phyloP scores from a whole-genome alignment of 1,284 basidiomycete genomes.

The Phylloboletellus chloephorus region DNA sequence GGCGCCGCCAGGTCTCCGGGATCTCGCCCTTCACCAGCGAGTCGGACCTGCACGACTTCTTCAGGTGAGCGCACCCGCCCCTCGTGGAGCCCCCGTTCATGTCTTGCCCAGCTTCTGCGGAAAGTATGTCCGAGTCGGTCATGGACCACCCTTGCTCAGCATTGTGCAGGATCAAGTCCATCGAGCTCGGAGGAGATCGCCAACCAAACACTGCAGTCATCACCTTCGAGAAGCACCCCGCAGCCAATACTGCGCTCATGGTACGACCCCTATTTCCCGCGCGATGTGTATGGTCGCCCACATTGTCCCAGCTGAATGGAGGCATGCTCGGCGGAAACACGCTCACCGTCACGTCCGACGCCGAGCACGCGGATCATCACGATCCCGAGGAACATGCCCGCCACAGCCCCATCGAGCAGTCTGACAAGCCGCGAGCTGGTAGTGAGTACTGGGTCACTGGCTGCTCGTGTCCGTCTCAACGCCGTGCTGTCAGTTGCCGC shows the following conservation, averaged over 20 bases:
- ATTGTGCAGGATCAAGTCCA: slow-evolving; percentile 49
- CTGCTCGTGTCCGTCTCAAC: neutral
- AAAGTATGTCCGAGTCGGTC: slow-evolving; percentile 41
- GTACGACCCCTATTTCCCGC: slow-evolving; percentile 28
- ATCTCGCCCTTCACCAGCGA: slow-evolving; percentile 58
- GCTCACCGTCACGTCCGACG: slow-evolving; percentile 63
- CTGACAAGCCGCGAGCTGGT: slow-evolving; percentile 77
- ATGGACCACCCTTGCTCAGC: neutral
- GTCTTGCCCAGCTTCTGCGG: slow-evolving; percentile 60
- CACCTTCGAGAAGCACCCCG: slow-evolving; percentile 69
- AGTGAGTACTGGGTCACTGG: slow-evolving; percentile 42
- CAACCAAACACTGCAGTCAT: slow-evolving; percentile 47
- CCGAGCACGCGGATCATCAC: slow-evolving; percentile 46
- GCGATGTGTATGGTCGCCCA: neutral
- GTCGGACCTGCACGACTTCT: slow-evolving; percentile 65
- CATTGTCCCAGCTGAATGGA: slow-evolving; percentile 54
- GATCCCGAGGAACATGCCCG: slow-evolving; percentile 41
- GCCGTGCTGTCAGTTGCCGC: slow-evolving; percentile 57
- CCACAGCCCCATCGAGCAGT: slow-evolving; percentile 54
- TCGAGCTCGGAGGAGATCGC: slow-evolving; percentile 46
- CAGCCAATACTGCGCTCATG: slow-evolving; percentile 79
- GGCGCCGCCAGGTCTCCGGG: slow-evolving; percentile 50
- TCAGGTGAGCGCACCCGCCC: slow-evolving; percentile 49
- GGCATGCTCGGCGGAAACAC: slow-evolving; percentile 60
- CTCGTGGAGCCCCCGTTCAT: slow-evolving; percentile 10